These are phyloP conservation scores for Candida glucosophila DNA, from an alignment of 1,139 yeast genomes.

Conservation along the genomic window DNA sequence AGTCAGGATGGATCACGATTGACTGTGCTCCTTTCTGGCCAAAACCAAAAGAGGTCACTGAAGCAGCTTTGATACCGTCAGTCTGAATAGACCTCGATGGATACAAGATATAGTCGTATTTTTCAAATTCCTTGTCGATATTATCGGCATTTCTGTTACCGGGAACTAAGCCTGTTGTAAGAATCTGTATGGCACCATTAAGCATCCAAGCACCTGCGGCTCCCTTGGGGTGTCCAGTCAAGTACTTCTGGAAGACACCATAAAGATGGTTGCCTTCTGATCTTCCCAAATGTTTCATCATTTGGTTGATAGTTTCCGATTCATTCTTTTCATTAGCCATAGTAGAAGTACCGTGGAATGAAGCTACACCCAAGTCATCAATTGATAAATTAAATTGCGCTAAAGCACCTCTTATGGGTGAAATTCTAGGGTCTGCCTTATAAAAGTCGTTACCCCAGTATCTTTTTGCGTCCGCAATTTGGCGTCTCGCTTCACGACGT, in stretches of 20 bases:
- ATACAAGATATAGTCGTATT: conserved; percentile 81
- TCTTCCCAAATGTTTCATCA: conserved; percentile 95
- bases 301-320: conserved; percentile 78
- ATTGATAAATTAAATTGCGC: conserved; percentile 88
- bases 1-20: conserved; percentile 84
- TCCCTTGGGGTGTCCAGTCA: conserved; percentile 99
- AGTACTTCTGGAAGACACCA: conserved; percentile 97
- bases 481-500: conserved; percentile 75
- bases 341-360: conserved; percentile 99
- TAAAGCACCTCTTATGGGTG: conserved; percentile 95
- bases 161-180: conserved; percentile 90
- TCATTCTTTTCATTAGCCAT: conserved; percentile 98
- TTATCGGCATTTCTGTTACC: conserved; percentile 99
- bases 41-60: conserved; percentile 95
- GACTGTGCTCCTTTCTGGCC: conserved; percentile 99
- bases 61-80: conserved; percentile 95
- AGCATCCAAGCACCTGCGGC: conserved; percentile 99
- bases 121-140: conserved; percentile 73
- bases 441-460: conserved; percentile 96
- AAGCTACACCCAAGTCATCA: conserved; percentile 93
- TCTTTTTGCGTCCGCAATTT: conserved; percentile 79
- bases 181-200: conserved; percentile 93
- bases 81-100: conserved; percentile 93
- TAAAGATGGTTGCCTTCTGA: conserved; percentile 94
- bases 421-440: conserved; percentile 84